Conservation (phyloP, 169 alveolate species). For the Theileria parva region DNA sequence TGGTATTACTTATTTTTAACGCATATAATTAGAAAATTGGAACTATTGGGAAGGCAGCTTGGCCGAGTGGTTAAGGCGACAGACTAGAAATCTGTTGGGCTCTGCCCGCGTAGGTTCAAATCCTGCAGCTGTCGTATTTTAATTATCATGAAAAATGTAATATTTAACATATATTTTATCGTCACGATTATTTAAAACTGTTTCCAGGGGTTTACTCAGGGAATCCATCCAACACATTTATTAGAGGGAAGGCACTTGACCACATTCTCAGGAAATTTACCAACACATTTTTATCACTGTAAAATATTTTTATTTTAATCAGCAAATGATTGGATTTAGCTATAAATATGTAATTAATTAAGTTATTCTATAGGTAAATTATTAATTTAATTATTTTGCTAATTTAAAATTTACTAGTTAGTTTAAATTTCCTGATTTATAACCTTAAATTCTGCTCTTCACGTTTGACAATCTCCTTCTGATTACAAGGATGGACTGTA, state of each 20-base stretch:
- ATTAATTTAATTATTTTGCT: not conserved
- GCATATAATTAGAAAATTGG: constrained; percentile 27
- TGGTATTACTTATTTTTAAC: not conserved
- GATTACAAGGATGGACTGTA: constrained; percentile 65
- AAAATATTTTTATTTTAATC: not conserved
- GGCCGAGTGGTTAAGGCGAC: constrained; percentile 95
- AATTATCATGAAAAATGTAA: not conserved
- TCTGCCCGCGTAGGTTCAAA: constrained; percentile 95
- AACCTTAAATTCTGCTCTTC: constrained; percentile 20
- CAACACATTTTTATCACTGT: constrained; percentile 19
- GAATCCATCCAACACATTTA: constrained; percentile 17
- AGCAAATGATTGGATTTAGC: not conserved
- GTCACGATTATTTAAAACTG: not conserved
- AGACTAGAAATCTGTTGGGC: constrained; percentile 94
- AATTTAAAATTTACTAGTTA: not conserved
- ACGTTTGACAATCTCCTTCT: constrained; percentile 43
- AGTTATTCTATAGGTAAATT: not conserved
- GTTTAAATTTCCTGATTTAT: not conserved
- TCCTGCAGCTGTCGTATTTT: constrained; percentile 91
- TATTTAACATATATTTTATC: constrained; percentile 3
- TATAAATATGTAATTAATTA: not conserved
- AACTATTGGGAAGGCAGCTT: constrained; percentile 70
- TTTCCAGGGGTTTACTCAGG: not conserved
- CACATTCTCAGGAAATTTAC: constrained; percentile 12
- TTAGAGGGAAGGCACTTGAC: constrained; percentile 12